A percentile compares a stretch with the other conserved stretches of the same genome.
These are phyloP conservation scores for Keithomyces neogunnii DNA, from an alignment of 2,329 filamentous ascomycete genomes.

Conservation along the genomic window DNA sequence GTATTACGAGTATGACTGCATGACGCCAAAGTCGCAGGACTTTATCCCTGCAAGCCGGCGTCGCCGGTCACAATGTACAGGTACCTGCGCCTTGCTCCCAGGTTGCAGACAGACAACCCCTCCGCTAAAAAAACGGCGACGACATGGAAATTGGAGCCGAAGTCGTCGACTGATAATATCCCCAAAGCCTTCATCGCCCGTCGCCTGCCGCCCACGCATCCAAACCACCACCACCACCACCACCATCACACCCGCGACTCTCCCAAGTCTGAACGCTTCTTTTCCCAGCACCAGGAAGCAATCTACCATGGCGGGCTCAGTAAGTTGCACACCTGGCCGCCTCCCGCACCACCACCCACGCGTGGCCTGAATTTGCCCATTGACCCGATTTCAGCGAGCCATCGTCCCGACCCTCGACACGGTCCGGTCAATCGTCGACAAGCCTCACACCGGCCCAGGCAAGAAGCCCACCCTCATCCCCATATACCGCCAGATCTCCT, in stretches of 20 bases:
- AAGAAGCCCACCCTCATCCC: slow-evolving; percentile 64
- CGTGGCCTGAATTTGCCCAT: not conserved
- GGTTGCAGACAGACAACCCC: too few species aligned
- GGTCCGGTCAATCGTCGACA: slow-evolving; percentile 33
- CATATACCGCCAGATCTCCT: slow-evolving; percentile 74
- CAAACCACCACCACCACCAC: too few species aligned
- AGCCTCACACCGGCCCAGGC: slow-evolving; percentile 18
- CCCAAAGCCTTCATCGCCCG: too few species aligned
- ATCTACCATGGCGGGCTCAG: slow-evolving; percentile 19
- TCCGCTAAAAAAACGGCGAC: too few species aligned
- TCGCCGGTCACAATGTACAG: too few species aligned
- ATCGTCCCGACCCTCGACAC: slow-evolving; percentile 38
- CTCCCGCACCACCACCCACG: not conserved
- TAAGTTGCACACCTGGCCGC: slow-evolving; percentile 10
- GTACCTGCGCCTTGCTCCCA: too few species aligned
- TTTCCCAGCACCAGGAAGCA: slow-evolving; percentile 1
- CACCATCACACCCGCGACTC: not conserved
- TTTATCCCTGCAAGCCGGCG: too few species aligned
- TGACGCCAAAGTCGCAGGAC: too few species aligned
- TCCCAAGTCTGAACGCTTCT: not conserved
- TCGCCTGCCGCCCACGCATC: not conserved
- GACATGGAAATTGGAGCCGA: not conserved
- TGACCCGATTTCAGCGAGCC: slow-evolving; percentile 21
- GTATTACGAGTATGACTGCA: too few species aligned
- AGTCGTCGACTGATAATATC: not conserved